These are phyloP conservation scores for Astrothelium macrocarpum DNA, from an alignment of 495 filamentous ascomycete genomes.

Conservation along the genomic window DNA sequence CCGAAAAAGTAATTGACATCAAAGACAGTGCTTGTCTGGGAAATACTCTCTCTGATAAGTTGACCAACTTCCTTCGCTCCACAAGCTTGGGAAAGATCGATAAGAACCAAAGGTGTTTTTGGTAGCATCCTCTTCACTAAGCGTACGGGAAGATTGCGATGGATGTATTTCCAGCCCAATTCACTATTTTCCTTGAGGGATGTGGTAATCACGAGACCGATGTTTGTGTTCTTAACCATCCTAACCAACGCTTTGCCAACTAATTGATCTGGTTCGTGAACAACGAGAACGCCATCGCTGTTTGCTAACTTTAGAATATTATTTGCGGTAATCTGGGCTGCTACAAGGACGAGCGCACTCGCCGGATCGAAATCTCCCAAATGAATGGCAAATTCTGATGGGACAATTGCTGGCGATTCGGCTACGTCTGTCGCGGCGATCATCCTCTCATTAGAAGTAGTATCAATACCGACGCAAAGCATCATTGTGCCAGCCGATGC, in stretches of 20 bases:
- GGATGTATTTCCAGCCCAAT: background rate
- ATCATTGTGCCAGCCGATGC: background rate
- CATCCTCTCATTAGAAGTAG: background rate
- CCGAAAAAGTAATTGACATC: background rate
- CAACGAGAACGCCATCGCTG: background rate
- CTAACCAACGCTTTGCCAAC: background rate
- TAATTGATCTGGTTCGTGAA: background rate
- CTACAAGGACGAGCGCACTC: background rate
- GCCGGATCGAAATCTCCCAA: background rate
- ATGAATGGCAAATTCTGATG: background rate
- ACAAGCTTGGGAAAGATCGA: background rate
- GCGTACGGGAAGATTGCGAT: background rate
- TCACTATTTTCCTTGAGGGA: background rate
- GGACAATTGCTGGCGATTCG: background rate
- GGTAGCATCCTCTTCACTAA: background rate
- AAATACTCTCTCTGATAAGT: background rate
- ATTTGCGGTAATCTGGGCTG: background rate
- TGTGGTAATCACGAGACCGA: background rate
- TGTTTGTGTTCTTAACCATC: background rate
- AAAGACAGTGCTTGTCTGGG: background rate
- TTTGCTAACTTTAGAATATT: background rate
- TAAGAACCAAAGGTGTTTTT: background rate
- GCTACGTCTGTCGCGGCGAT: background rate
- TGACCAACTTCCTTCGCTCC: background rate
- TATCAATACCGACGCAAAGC: background rate